Evolutionary conservation across 495 filamentous ascomycete species (phyloP).

Genomic region (Penicillium taxi): DNA sequence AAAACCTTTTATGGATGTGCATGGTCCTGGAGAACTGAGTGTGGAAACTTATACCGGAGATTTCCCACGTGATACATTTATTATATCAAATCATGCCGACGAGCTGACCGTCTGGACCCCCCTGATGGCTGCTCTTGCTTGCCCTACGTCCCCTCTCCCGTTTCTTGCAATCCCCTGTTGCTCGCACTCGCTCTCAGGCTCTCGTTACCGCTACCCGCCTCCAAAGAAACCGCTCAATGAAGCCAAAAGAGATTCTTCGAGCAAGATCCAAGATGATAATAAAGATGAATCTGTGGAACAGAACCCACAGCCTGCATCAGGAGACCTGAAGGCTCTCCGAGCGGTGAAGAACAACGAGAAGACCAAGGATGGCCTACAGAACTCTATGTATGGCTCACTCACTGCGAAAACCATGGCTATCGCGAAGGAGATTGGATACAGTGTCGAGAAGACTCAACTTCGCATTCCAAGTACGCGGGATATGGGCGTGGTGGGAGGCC

Average conservation of each 20-base stretch:
- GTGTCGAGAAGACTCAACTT: constrained; percentile 69
- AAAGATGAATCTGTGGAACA: constrained; percentile 7
- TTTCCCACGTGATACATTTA: constrained; percentile 72
- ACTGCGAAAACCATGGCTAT: constrained; percentile 62
- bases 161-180: constrained; percentile 95
- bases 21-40: constrained; percentile 12
- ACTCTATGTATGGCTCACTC: constrained; percentile 65
- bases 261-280: neutral
- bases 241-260: neutral
- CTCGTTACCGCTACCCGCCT: constrained; percentile 60
- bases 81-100: constrained; percentile 95
- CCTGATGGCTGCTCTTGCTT: constrained; percentile 68
- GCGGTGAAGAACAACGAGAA: constrained; percentile 30
- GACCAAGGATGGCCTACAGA: constrained; percentile 23
- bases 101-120: constrained; percentile 96
- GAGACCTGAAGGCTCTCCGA: constrained; percentile 38
- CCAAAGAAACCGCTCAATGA: constrained; percentile 17
- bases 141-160: constrained; percentile 41
- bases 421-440: constrained; percentile 62
- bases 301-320: constrained; percentile 25
- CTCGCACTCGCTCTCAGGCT: constrained; percentile 75
- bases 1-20: constrained; percentile 36
- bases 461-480: constrained; percentile 89
- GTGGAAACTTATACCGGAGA: constrained; percentile 54
- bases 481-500: constrained; percentile 62